phyloP scores from a whole-genome alignment of 352 stramenopile species.

The Globisporangium cystogenes region DNA sequence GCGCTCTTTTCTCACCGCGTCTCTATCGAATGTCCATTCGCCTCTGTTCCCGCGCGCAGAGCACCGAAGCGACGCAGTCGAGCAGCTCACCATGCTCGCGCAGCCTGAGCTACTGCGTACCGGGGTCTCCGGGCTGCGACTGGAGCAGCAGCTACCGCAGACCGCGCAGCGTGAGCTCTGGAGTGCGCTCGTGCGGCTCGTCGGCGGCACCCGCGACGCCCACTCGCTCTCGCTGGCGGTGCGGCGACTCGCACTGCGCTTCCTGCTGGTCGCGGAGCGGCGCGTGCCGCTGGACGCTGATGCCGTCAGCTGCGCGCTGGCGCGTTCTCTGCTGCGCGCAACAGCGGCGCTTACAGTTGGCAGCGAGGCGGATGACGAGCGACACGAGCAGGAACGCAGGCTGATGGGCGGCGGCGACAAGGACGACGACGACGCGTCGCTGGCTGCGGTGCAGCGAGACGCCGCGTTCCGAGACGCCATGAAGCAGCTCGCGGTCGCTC shows the following conservation, averaged over 20 bases:
- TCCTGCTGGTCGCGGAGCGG: slow-evolving; percentile 9
- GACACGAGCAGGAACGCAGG: background rate
- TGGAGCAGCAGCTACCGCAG: slow-evolving; percentile 33
- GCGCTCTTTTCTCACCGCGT: too few relatives aligned
- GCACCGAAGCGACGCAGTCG: slow-evolving; percentile 21
- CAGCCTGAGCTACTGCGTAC: slow-evolving; percentile 14
- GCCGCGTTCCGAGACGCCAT: slow-evolving; percentile 12
- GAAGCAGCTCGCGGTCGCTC: slow-evolving; percentile 6
- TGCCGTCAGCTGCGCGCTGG: slow-evolving; percentile 5
- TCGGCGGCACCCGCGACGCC: too few relatives aligned
- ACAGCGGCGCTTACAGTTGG: background rate
- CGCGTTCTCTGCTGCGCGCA: slow-evolving; percentile 4
- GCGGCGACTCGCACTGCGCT: slow-evolving; percentile 9
- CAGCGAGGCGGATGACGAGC: background rate
- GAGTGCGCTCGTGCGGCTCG: slow-evolving; percentile 34
- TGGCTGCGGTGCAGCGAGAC: slow-evolving; percentile 10
- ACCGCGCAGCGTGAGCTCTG: slow-evolving; percentile 50
- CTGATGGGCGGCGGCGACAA: background rate
- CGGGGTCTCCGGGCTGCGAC: slow-evolving; percentile 20
- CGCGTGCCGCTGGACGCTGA: background rate
- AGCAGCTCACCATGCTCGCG: slow-evolving; percentile 28
- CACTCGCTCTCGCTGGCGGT: background rate
- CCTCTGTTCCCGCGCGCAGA: slow-evolving; percentile 15
- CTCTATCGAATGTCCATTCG: background rate
- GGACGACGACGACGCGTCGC: slow-evolving; percentile 10